Evolutionary conservation across 768 basidiomycete species (phyloP).

Genomic region (Pleurotus djamor): DNA sequence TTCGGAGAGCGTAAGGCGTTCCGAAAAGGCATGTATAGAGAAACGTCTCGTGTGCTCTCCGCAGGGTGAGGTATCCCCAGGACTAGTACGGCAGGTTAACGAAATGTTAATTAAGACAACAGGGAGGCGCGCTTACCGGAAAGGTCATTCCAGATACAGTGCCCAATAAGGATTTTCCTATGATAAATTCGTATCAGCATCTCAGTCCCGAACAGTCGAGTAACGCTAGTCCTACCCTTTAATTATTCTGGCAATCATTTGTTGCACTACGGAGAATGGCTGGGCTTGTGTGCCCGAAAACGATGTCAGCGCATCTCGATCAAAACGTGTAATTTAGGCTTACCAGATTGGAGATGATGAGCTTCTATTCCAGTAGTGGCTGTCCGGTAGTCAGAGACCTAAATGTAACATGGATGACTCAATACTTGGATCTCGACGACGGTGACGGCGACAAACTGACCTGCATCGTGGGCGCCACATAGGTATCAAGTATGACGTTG

Average conservation of each 20-base stretch:
- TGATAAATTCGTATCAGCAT: neutral
- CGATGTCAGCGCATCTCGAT: neutral
- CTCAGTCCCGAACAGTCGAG: neutral
- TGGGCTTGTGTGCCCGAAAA: conserved; percentile 41
- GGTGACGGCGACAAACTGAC: conserved; percentile 18
- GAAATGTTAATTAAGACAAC: conserved; percentile 3
- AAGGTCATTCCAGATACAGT: conserved; percentile 79
- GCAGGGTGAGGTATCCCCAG: conserved; percentile 81
- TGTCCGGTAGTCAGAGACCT: conserved; percentile 75
- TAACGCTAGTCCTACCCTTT: conserved; percentile 56
- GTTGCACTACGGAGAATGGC: conserved; percentile 65
- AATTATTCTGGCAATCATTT: conserved; percentile 60
- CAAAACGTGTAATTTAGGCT: conserved; percentile 9
- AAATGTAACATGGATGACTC: conserved; percentile 10
- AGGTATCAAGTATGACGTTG: conserved; percentile 57
- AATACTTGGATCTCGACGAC: neutral
- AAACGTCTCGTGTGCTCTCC: conserved; percentile 77
- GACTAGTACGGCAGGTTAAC: conserved; percentile 36
- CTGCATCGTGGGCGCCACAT: conserved; percentile 60
- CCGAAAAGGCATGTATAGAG: conserved; percentile 52
- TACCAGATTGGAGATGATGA: conserved; percentile 37
- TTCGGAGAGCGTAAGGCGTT: conserved; percentile 47
- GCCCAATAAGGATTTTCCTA: conserved; percentile 44
- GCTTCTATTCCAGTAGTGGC: conserved; percentile 54
- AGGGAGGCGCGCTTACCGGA: conserved; percentile 46